A percentile compares a stretch with the other conserved stretches of the same genome.
Conservation (phyloP, 2,329 filamentous ascomycete species). For the Botrytis aclada region DNA sequence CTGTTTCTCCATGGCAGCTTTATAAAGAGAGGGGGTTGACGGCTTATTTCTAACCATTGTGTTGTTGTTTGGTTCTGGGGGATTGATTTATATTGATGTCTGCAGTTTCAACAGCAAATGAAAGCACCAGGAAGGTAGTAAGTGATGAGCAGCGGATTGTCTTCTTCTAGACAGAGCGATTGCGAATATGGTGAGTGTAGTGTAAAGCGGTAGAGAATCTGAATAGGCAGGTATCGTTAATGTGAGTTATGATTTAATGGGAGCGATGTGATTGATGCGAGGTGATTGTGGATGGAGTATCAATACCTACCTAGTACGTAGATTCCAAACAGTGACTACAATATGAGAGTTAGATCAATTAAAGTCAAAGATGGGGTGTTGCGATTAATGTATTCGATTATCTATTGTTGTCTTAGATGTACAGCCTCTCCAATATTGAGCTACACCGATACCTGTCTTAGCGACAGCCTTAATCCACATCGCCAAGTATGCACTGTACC, state of each 20-base stretch:
- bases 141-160: neutral
- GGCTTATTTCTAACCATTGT: constrained; percentile 7
- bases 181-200: neutral
- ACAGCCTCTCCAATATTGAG: constrained; percentile 8
- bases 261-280: neutral
- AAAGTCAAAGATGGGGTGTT: neutral
- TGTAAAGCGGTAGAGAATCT: constrained; percentile 17
- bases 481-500: neutral
- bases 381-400: neutral
- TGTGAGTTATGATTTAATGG: neutral
- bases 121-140: neutral
- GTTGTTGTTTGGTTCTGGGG: neutral
- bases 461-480: neutral
- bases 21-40: neutral
- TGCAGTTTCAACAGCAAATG: neutral
- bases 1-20: neutral
- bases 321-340: neutral
- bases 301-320: neutral
- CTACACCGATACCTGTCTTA: constrained; percentile 7
- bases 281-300: neutral
- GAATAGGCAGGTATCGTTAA: constrained; percentile 21
- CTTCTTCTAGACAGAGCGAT: neutral
- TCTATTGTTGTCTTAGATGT: neutral
- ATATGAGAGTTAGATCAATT: too few species aligned
- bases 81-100: neutral